Percentiles rank a stretch among this genome's conserved stretches.
Conservation (phyloP, 345 rosid genomes). For the Clarkia xantiana region DNA sequence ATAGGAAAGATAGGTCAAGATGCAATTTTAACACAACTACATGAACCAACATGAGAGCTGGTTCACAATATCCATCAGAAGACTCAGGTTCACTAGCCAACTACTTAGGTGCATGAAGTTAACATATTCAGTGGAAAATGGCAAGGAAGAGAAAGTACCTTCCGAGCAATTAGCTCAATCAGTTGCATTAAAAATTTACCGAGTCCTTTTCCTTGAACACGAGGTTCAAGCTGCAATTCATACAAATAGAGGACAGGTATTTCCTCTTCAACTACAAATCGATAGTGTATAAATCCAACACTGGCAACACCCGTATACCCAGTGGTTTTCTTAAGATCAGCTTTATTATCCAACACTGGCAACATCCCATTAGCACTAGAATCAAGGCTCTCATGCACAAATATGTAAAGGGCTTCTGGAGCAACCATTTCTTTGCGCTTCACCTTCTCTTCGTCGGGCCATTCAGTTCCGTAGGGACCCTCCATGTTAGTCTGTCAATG, state of each 20-base stretch:
- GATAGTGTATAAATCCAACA: slow-evolving; percentile 71
- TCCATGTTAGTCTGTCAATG: slow-evolving; percentile 60
- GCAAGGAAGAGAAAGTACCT: slow-evolving; percentile 25
- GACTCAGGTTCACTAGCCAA: neutral
- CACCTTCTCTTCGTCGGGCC: slow-evolving; percentile 64
- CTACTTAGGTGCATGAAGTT: neutral
- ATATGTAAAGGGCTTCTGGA: slow-evolving; percentile 54
- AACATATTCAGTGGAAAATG: neutral
- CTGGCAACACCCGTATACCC: slow-evolving; percentile 14
- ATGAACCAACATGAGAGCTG: too few relatives aligned
- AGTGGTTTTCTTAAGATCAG: neutral
- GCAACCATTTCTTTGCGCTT: slow-evolving; percentile 75
- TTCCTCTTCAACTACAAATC: slow-evolving; percentile 74
- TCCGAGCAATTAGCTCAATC: slow-evolving; percentile 65
- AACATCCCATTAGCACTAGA: slow-evolving; percentile 15
- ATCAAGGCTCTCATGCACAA: slow-evolving; percentile 24
- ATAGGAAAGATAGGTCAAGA: too few relatives aligned
- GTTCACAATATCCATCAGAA: too few relatives aligned
- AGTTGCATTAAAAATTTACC: slow-evolving; percentile 81
- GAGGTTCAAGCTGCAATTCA: slow-evolving; percentile 66
- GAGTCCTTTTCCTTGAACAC: slow-evolving; percentile 59
- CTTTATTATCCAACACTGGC: neutral
- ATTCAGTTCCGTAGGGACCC: slow-evolving; percentile 49
- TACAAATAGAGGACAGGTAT: slow-evolving; percentile 74
- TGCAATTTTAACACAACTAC: too few relatives aligned